Evolutionary conservation across 441 rosid species (phyloP).

Genomic region (Erodium moschatum): DNA sequence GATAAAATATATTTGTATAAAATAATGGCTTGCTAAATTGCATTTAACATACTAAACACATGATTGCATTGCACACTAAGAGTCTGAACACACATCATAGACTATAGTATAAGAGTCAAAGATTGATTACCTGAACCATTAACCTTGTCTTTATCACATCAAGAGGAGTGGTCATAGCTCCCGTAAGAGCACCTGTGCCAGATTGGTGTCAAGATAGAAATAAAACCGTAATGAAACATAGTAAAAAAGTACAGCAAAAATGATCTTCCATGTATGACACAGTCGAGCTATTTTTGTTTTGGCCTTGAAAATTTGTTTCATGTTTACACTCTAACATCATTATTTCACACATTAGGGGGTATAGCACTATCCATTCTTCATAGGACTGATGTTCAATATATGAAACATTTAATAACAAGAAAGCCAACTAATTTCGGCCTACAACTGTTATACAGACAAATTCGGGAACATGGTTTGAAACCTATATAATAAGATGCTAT

Average conservation of each 20-base stretch:
- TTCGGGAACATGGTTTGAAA: too few relatives aligned
- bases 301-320: neutral
- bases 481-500: neutral
- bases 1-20: conserved; percentile 5
- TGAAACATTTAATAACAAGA: neutral
- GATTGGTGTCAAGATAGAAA: neutral
- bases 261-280: neutral
- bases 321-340: neutral
- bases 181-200: conserved; percentile 69
- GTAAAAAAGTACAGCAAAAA: neutral
- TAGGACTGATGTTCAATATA: neutral
- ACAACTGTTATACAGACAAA: too few relatives aligned
- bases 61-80: neutral
- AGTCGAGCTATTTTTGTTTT: neutral
- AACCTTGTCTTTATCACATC: conserved; percentile 91
- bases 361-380: neutral
- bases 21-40: neutral
- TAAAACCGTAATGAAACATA: neutral
- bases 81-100: neutral
- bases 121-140: conserved; percentile 66
- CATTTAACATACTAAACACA: neutral
- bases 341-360: neutral
- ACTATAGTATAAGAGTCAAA: neutral
- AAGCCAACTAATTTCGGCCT: neutral
- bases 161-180: conserved; percentile 95